Base-by-base conservation (phyloP, 192 early-diverging fungal genomes). In the Umbelopsis sp. region DNA sequence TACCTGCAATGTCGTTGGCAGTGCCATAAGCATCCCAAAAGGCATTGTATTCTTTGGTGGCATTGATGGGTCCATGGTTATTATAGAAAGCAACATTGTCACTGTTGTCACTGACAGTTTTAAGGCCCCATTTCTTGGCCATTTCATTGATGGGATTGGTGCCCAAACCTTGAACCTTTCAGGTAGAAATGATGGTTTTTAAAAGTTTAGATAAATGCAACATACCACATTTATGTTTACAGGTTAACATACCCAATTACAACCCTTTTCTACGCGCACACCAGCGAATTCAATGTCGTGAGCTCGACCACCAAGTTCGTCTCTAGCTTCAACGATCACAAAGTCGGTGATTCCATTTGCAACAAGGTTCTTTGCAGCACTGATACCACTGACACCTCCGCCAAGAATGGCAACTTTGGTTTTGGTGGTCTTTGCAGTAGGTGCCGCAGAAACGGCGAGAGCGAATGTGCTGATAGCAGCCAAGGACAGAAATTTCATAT, bases 151-250 rank as follows among this genome's bases (percentile, higher is more conserved):
- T 73, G 31, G 77, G 81, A 53, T 82, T 82, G 24, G 66, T 65
- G 16, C 77, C 78, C 43, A 77, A 54, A 21, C 81, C 81, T 43
- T 80, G 74, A 31, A 81, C 77, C 74, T 79, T n/a, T 32, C 22
- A 5, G 20, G 59, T 21, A 47, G 21, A 38, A 53, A 9, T 44
- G n/a, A 21, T n/a, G 8, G 1, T 51, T 69, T n/a, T n/a, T n/a
- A n/a, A n/a, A 11, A 8, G 9, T 34, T 21, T 9, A 43, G 2
- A 32, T 34, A 0, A 20, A 50, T 2, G 9, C 41, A 22, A 44
- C 47, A 50, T 36, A 26, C 17, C 21, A 0, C 21, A 41, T 11
- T 32, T 16, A 26, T 32, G 31, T 9, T 17, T 11, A 2, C 16
- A n/a, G 2, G 6, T 16, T 16, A 21, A 21, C 65, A 68, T 65